Percentiles rank a stretch among this genome's conserved stretches.
Evolutionary conservation across 1,139 yeast species (phyloP).

Genomic region (Suhomyces choctaworum): DNA sequence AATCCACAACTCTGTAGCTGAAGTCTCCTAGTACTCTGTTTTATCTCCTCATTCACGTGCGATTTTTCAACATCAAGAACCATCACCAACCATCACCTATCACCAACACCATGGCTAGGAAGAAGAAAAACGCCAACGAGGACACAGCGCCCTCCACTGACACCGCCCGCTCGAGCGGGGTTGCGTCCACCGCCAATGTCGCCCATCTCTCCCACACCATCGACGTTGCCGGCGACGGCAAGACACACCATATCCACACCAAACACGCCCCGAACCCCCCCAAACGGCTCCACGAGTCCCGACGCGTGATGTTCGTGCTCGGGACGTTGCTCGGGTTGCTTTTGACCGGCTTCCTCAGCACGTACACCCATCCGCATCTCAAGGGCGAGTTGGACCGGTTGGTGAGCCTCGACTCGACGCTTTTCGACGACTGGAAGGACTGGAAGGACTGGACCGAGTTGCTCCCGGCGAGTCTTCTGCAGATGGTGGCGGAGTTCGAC

Average conservation of each 20-base stretch:
- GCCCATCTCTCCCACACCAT: neutral
- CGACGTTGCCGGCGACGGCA: conserved; percentile 1
- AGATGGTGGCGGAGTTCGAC: conserved; percentile 59
- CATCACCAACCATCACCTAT: neutral
- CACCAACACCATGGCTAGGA: conserved; percentile 6
- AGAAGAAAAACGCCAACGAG: conserved; percentile 4
- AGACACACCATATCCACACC: neutral
- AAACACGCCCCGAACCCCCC: conserved; percentile 11
- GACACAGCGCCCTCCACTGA: neutral
- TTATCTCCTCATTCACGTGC: too few species aligned
- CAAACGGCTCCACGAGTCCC: conserved; percentile 32
- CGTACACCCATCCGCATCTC: conserved; percentile 42
- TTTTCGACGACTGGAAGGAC: conserved; percentile 32
- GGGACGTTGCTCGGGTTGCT: conserved; percentile 72
- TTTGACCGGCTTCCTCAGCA: conserved; percentile 64
- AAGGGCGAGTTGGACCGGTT: conserved; percentile 52
- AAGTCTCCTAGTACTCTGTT: too few species aligned
- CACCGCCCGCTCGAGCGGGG: neutral
- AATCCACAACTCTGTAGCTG: too few species aligned
- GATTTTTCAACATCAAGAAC: neutral
- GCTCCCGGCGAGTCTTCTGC: conserved; percentile 65
- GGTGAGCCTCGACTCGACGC: conserved; percentile 53
- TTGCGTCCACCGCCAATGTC: neutral
- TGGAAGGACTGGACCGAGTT: conserved; percentile 59
- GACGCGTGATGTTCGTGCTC: conserved; percentile 49